Conservation (phyloP, 306 rosid species). For the Trichosanthes truncata region DNA sequence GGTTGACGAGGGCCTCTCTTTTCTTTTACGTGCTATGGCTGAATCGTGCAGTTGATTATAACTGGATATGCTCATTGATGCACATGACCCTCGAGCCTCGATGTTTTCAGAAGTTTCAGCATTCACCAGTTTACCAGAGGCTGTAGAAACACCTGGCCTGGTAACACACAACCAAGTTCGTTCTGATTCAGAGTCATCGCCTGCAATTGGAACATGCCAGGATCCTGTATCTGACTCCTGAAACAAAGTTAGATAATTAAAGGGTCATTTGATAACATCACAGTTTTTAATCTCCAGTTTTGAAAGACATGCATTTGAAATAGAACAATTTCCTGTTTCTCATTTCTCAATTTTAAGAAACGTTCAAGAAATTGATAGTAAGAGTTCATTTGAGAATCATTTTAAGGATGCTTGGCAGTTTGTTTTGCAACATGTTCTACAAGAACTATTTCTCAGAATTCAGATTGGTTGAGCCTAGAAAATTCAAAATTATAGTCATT, state of each 20-base stretch:
- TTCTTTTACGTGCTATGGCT: slow-evolving; percentile 45
- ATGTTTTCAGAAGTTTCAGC: slow-evolving; percentile 20
- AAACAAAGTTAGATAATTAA: slow-evolving; percentile 10
- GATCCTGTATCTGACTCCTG: slow-evolving; percentile 79
- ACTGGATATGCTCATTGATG: slow-evolving; percentile 3
- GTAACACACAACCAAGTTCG: slow-evolving; percentile 76
- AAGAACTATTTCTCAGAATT: not conserved
- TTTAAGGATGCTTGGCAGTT: not conserved
- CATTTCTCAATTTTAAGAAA: not conserved
- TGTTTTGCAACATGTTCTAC: not conserved
- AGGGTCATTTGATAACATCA: not conserved
- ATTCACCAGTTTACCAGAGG: slow-evolving; percentile 9
- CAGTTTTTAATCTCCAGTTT: not conserved
- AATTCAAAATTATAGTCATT: not conserved
- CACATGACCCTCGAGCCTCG: not conserved
- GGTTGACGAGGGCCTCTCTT: slow-evolving; percentile 53
- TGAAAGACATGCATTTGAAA: not conserved
- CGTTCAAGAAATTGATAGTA: not conserved
- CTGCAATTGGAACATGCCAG: slow-evolving; percentile 75
- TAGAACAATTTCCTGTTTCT: not conserved
- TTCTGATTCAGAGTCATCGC: slow-evolving; percentile 22
- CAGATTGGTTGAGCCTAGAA: not conserved
- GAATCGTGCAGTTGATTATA: slow-evolving; percentile 12
- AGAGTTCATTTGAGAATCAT: not conserved
- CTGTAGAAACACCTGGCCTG: slow-evolving; percentile 21